Conservation (phyloP, 257 asterid genomes). For the Buddleja alternifolia region DNA sequence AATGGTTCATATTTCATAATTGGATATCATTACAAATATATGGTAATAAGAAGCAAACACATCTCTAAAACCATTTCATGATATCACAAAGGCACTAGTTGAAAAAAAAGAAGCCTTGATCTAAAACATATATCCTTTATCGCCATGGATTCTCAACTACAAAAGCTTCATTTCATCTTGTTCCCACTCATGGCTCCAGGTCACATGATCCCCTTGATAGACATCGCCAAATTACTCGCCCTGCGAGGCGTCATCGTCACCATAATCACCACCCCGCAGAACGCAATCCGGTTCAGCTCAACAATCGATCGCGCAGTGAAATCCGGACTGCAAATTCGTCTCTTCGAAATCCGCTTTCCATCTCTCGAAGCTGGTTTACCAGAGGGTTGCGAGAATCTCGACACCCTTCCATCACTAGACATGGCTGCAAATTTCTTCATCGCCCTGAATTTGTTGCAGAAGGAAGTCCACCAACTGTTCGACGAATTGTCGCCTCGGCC, state of each 20-base stretch:
- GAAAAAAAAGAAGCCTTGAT: too few relatives aligned
- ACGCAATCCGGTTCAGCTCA: conserved; percentile 37
- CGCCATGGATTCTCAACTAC: conserved; percentile 24
- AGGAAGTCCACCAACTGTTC: conserved; percentile 34
- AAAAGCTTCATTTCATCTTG: conserved; percentile 41
- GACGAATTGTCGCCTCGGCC: conserved; percentile 41
- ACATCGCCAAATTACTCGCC: conserved; percentile 51
- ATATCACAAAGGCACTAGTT: too few relatives aligned
- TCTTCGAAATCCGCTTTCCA: conserved; percentile 44
- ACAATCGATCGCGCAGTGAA: conserved; percentile 35
- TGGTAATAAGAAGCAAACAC: too few relatives aligned
- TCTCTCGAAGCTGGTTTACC: conserved; percentile 48
- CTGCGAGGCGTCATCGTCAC: conserved; percentile 32
- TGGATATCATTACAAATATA: too few relatives aligned
- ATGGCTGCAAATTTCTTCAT: conserved; percentile 32
- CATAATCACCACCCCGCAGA: conserved; percentile 48
- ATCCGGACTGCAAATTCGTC: conserved; percentile 35
- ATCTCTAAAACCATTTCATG: too few relatives aligned
- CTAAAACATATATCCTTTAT: not conserved
- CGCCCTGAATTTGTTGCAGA: conserved; percentile 41
- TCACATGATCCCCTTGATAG: conserved; percentile 54
- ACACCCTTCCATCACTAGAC: conserved; percentile 41
- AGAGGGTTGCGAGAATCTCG: conserved; percentile 52
- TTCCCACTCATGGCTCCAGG: conserved; percentile 58
- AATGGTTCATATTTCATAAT: too few relatives aligned